Percentiles rank a stretch among this genome's conserved stretches.
phyloP scores from a whole-genome alignment of 2,329 filamentous ascomycete genomes.

The Fusarium sp. region DNA sequence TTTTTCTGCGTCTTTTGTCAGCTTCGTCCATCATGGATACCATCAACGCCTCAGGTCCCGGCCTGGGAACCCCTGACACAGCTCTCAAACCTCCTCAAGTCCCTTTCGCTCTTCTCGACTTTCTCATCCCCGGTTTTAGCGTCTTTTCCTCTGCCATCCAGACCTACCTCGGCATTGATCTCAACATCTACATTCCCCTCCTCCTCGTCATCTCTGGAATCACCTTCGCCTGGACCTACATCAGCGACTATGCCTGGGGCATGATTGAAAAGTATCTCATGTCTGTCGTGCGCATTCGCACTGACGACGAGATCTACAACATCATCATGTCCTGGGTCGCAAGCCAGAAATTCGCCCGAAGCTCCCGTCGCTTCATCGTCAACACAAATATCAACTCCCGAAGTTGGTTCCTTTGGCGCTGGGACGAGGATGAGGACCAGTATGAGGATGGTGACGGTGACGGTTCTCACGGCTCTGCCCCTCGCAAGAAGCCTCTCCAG shows the following conservation, averaged over 20 bases:
- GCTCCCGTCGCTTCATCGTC: slow-evolving; percentile 72
- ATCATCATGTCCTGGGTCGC: slow-evolving; percentile 79
- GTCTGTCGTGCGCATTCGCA: slow-evolving; percentile 74
- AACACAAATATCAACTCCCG: slow-evolving; percentile 71
- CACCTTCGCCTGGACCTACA: slow-evolving; percentile 65
- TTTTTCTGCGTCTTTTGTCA: slow-evolving; percentile 14
- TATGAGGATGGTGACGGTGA: slow-evolving; percentile 55
- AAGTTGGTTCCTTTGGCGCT: slow-evolving; percentile 61
- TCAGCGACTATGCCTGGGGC: slow-evolving; percentile 60
- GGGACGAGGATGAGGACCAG: slow-evolving; percentile 59
- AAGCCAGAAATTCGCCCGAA: slow-evolving; percentile 69
- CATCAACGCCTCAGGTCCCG: slow-evolving; percentile 35
- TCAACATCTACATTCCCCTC: slow-evolving; percentile 72
- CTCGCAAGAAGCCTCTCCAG: slow-evolving; percentile 61
- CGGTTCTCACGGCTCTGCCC: slow-evolving; percentile 41
- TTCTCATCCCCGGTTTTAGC: slow-evolving; percentile 75
- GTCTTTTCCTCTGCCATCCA: slow-evolving; percentile 65
- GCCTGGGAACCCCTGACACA: slow-evolving; percentile 4
- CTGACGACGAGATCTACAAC: slow-evolving; percentile 79
- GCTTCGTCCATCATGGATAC: slow-evolving; percentile 40
- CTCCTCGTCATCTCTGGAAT: slow-evolving; percentile 64
- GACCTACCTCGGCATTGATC: slow-evolving; percentile 70
- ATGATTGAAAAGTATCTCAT: slow-evolving; percentile 68
- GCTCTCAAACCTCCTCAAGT: slow-evolving; percentile 48
- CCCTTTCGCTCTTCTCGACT: slow-evolving; percentile 66